A percentile compares a stretch with the other conserved stretches of the same genome.
Evolutionary conservation across 1,139 yeast genomes (phyloP).

Genomic region (Debaryomyces subglobosus): DNA sequence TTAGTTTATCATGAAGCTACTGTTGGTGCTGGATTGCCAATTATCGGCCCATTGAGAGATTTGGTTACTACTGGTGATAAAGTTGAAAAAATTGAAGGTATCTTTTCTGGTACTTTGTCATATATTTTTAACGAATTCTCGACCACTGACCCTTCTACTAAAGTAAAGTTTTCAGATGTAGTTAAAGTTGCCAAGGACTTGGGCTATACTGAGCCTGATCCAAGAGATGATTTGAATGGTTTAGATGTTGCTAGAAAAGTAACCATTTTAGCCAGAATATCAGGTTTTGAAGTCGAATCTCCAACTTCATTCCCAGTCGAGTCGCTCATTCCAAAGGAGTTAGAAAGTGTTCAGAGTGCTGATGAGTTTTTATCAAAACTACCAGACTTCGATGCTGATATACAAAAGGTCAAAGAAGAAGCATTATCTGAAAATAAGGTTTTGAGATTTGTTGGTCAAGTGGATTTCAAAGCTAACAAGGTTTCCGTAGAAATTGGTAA

Average conservation of each 20-base stretch:
- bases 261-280: conserved; percentile 88
- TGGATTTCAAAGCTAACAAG: conserved; percentile 68
- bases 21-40: conserved; percentile 98
- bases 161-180: conserved; percentile 82
- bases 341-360: conserved; percentile 73
- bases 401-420: conserved; percentile 73
- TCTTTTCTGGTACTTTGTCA: conserved; percentile 94
- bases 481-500: conserved; percentile 89
- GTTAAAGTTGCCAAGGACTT: conserved; percentile 84
- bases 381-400: conserved; percentile 79
- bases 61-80: conserved; percentile 90
- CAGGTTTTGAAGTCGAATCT: conserved; percentile 85
- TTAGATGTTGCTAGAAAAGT: conserved; percentile 98
- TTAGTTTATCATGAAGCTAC: conserved; percentile 96
- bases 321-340: conserved; percentile 84
- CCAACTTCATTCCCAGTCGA: conserved; percentile 96
- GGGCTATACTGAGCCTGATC: conserved; percentile 99
- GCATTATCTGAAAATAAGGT: conserved; percentile 87
- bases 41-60: conserved; percentile 85
- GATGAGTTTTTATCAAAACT: conserved; percentile 79
- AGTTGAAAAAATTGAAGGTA: conserved; percentile 89
- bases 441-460: conserved; percentile 88
- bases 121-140: conserved; percentile 94
- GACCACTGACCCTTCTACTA: conserved; percentile 56
- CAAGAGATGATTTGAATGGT: conserved; percentile 97